These are phyloP conservation scores for Fusarium pilosicola DNA, from an alignment of 2,329 filamentous ascomycete genomes.

Conservation along the genomic window DNA sequence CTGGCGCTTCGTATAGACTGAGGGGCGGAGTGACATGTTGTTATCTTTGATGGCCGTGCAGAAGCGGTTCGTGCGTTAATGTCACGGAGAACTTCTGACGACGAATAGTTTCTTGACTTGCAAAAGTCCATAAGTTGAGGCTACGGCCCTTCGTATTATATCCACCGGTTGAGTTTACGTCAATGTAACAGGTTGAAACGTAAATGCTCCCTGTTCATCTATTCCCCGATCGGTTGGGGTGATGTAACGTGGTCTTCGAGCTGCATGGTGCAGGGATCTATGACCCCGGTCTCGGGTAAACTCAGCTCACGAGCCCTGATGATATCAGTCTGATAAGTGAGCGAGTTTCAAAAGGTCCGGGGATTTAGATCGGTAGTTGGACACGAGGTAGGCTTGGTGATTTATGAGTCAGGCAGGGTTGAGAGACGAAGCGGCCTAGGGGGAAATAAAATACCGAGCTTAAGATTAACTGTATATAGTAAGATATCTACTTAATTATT, in stretches of 20 bases:
- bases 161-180: background rate
- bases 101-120: background rate
- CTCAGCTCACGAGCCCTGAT: background rate
- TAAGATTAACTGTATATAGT: too few relatives aligned
- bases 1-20: background rate
- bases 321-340: background rate
- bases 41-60: background rate
- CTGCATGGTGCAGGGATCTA: background rate
- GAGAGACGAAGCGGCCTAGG: too few relatives aligned
- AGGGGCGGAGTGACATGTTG: background rate
- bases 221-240: background rate
- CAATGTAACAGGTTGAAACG: background rate
- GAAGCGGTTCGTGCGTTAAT: background rate
- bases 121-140: background rate
- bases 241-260: background rate
- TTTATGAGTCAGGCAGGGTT: background rate
- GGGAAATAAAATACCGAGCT: too few relatives aligned
- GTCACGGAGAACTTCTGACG: background rate
- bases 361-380: background rate
- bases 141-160: background rate
- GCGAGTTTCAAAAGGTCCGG: background rate
- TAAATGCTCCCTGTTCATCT: background rate
- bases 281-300: background rate
- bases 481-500: too few relatives aligned
- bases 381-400: background rate